Evolutionary conservation across 106 monocot genomes (phyloP).

Genomic region (Dendrobium officinale): DNA sequence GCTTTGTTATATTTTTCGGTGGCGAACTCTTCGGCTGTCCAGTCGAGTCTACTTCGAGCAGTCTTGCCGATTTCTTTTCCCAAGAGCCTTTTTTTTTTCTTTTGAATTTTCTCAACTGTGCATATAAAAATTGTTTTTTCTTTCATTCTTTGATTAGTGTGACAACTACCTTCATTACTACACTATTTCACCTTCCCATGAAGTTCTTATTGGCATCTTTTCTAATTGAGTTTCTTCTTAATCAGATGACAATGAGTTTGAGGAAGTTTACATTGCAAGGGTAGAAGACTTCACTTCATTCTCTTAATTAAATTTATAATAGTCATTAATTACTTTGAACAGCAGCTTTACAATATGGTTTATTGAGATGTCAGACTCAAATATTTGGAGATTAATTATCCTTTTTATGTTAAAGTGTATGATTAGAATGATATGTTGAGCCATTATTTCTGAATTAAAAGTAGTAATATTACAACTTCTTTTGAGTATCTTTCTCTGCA

Average conservation of each 20-base stretch:
- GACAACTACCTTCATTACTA: too few relatives aligned
- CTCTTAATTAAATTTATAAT: slow-evolving; percentile 12
- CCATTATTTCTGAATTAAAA: neutral
- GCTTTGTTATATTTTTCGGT: too few relatives aligned
- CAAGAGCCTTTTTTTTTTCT: too few relatives aligned
- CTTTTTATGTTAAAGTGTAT: neutral
- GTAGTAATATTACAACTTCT: neutral
- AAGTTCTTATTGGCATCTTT: neutral
- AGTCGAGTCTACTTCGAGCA: too few relatives aligned
- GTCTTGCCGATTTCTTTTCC: too few relatives aligned
- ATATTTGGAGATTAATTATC: neutral
- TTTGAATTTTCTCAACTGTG: too few relatives aligned
- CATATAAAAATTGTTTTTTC: too few relatives aligned
- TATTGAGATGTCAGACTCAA: neutral
- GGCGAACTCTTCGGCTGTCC: too few relatives aligned
- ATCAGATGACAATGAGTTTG: slow-evolving; percentile 62
- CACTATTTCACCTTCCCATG: neutral
- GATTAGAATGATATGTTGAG: neutral
- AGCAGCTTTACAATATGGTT: neutral
- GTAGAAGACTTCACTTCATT: slow-evolving; percentile 48
- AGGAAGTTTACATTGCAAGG: slow-evolving; percentile 51
- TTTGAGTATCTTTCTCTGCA: neutral
- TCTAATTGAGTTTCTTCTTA: slow-evolving; percentile 1
- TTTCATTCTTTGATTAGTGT: too few relatives aligned
- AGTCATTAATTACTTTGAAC: neutral